These are phyloP conservation scores for Zymoseptoria pseudotritici DNA, from an alignment of 2,329 filamentous ascomycete species.

Conservation along the genomic window DNA sequence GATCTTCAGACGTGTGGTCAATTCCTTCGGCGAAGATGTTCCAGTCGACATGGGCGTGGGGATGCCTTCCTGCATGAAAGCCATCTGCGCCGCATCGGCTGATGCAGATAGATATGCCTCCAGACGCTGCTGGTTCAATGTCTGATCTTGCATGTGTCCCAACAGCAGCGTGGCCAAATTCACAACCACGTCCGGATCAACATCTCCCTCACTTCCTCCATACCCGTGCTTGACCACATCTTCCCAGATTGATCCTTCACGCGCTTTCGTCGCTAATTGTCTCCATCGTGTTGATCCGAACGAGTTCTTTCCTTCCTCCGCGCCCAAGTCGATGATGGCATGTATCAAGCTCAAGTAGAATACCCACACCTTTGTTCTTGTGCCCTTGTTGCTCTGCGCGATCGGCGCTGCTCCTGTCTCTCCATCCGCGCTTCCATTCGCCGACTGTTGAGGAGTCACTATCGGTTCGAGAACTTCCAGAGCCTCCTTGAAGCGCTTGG, in stretches of 20 bases:
- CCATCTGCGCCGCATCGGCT: constrained; percentile 50
- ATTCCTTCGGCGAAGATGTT: constrained; percentile 28
- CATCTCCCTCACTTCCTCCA: constrained; percentile 76
- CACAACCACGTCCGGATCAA: constrained; percentile 90
- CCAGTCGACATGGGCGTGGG: constrained; percentile 49
- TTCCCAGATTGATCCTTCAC: constrained; percentile 90
- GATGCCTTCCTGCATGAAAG: constrained; percentile 55
- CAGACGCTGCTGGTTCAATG: constrained; percentile 74
- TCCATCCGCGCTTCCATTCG: constrained; percentile 18
- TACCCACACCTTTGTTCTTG: constrained; percentile 93
- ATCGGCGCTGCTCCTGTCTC: constrained; percentile 55
- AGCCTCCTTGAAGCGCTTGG: constrained; percentile 84
- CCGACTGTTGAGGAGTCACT: constrained; percentile 50
- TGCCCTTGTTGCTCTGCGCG: constrained; percentile 69
- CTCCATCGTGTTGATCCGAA: constrained; percentile 86
- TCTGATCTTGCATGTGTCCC: constrained; percentile 79
- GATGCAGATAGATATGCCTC: constrained; percentile 77
- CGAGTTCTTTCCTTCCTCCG: constrained; percentile 80
- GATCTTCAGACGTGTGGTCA: constrained; percentile 69
- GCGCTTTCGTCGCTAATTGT: constrained; percentile 70
- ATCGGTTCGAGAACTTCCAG: constrained; percentile 77
- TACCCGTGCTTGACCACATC: constrained; percentile 84
- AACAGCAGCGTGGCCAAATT: constrained; percentile 85
- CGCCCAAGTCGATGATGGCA: constrained; percentile 78
- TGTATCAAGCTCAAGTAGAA: constrained; percentile 91